Percentiles rank a stretch among this genome's conserved stretches.
phyloP scores from a whole-genome alignment of 2,329 filamentous ascomycete genomes.

The Dothiorella sarmentorum region DNA sequence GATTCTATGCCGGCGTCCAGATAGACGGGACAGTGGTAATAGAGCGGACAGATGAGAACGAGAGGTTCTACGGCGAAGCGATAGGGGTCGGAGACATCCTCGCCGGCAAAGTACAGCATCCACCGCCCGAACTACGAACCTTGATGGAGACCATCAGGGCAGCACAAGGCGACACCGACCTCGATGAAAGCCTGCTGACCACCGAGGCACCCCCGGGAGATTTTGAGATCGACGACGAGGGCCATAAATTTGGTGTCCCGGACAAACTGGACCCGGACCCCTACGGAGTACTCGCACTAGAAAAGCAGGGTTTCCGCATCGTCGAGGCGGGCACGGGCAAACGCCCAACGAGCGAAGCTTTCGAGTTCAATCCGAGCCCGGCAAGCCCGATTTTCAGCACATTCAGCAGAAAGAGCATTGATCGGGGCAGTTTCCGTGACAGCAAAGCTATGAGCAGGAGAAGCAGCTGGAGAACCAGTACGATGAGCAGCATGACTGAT shows the following conservation, averaged over 20 bases:
- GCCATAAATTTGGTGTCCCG: slow-evolving; percentile 70
- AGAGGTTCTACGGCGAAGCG: slow-evolving; percentile 72
- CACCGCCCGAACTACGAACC: slow-evolving; percentile 55
- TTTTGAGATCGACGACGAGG: slow-evolving; percentile 53
- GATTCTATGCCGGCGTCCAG: slow-evolving; percentile 82
- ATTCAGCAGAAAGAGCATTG: slow-evolving; percentile 63
- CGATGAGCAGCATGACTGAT: slow-evolving; percentile 60
- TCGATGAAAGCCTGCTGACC: slow-evolving; percentile 66
- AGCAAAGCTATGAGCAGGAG: slow-evolving; percentile 31
- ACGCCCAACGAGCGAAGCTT: slow-evolving; percentile 72
- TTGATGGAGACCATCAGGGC: slow-evolving; percentile 82
- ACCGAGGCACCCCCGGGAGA: slow-evolving; percentile 75
- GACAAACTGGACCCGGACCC: slow-evolving; percentile 81
- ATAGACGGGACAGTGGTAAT: slow-evolving; percentile 85
- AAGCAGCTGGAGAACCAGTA: slow-evolving; percentile 69
- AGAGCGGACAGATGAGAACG: slow-evolving; percentile 83
- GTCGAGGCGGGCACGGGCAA: slow-evolving; percentile 78
- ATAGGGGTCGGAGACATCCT: slow-evolving; percentile 62
- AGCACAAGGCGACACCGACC: slow-evolving; percentile 76
- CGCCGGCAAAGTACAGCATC: slow-evolving; percentile 55
- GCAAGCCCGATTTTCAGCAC: slow-evolving; percentile 66
- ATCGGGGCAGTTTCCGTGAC: slow-evolving; percentile 57
- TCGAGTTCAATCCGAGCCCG: slow-evolving; percentile 75
- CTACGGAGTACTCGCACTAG: slow-evolving; percentile 85
- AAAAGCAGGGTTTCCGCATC: slow-evolving; percentile 85